phyloP scores from a whole-genome alignment of 176 grass and related monocot genomes.

The Lolium perenne region DNA sequence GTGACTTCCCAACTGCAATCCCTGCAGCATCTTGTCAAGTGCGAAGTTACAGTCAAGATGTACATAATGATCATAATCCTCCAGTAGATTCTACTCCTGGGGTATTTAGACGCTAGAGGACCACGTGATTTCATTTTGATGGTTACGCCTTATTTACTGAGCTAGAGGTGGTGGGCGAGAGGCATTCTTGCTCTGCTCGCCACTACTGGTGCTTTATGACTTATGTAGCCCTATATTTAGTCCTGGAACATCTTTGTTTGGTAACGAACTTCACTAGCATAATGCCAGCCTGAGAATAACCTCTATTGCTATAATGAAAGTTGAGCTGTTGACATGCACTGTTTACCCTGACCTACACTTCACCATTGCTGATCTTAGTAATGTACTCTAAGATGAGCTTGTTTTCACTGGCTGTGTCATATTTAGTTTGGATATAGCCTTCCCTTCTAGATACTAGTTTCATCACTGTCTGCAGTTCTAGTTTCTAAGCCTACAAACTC shows the following conservation, averaged over 20 bases:
- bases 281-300: slow-evolving; percentile 31
- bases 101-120: slow-evolving; percentile 35
- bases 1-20: slow-evolving; percentile 22
- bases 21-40: neutral
- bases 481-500: too few relatives aligned
- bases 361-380: neutral
- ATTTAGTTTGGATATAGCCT: neutral
- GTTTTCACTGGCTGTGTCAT: neutral
- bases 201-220: neutral
- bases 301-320: neutral
- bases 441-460: neutral
- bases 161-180: slow-evolving; percentile 35
- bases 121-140: slow-evolving; percentile 26
- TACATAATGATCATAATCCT: slow-evolving; percentile 54
- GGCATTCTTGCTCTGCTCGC: neutral
- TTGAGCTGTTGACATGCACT: slow-evolving; percentile 6
- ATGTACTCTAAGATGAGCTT: neutral
- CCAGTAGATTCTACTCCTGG: slow-evolving; percentile 48
- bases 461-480: neutral
- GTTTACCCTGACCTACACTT: neutral
- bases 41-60: slow-evolving; percentile 34
- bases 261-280: slow-evolving; percentile 25
- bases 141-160: slow-evolving; percentile 2
- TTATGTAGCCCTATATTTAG: slow-evolving; percentile 24
- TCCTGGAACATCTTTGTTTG: slow-evolving; percentile 18